These are phyloP conservation scores for Phytophthora sansomeana DNA, from an alignment of 352 stramenopile genomes.

Conservation along the genomic window DNA sequence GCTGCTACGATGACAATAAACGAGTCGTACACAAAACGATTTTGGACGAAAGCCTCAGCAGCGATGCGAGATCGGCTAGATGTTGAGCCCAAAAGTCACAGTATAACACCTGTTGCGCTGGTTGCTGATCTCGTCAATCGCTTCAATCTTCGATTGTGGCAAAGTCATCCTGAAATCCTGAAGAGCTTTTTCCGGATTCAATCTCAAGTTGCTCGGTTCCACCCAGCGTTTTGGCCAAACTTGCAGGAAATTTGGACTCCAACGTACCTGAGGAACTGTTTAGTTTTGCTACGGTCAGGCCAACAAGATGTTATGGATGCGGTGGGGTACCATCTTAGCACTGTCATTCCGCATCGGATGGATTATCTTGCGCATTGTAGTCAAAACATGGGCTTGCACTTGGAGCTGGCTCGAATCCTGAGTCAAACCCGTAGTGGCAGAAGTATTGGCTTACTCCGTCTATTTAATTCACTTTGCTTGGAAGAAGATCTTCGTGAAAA, in stretches of 20 bases:
- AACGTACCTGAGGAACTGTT: constrained; percentile 20
- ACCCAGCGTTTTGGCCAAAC: constrained; percentile 17
- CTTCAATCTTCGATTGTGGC: constrained; percentile 30
- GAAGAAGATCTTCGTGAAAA: constrained; percentile 26
- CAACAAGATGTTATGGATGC: constrained; percentile 1
- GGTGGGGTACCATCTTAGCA: constrained; percentile 11
- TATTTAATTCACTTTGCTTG: constrained; percentile 15
- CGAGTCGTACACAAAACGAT: constrained; percentile 20
- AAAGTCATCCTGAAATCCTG: constrained; percentile 19
- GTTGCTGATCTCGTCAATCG: constrained; percentile 21
- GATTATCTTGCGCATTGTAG: constrained; percentile 25
- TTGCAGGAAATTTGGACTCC: constrained; percentile 21
- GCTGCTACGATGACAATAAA: constrained; percentile 16
- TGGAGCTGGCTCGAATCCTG: constrained; percentile 9
- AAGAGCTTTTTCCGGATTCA: constrained; percentile 27
- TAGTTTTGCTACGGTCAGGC: constrained; percentile 11
- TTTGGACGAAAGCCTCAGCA: constrained; percentile 11
- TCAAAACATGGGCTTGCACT: constrained; percentile 12
- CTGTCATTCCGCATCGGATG: constrained; percentile 15
- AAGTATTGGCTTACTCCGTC: constrained; percentile 11
- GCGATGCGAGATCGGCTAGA: neutral
- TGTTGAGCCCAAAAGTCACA: neutral
- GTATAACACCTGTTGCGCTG: neutral
- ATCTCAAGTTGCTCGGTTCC: constrained; percentile 7
- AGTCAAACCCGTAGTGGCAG: neutral